Evolutionary conservation across 345 rosid genomes (phyloP), one percentile per base, ranked within the genome.

Genomic region (Aurinia saxatilis): DNA sequence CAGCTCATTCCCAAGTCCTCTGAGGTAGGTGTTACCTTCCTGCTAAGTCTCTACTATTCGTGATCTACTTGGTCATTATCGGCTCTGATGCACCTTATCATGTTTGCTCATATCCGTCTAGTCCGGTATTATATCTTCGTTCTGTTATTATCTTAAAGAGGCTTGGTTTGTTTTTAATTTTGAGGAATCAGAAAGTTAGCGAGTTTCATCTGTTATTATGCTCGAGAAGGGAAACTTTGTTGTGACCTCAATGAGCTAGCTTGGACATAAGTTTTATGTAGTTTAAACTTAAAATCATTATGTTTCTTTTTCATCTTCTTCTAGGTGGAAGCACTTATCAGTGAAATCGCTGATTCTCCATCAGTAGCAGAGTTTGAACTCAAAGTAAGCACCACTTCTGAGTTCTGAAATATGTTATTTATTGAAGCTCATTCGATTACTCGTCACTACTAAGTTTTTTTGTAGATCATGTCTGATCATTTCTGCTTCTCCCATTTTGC

Each of bases 311-410:
- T 0, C 12, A 47, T n/a, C n/a, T 62, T 62, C 51, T 55, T 74
- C 68, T 84, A 86, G 96, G 78, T 91, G 73, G 81, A 91, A 74
- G 79, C 76, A 75, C 79, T 91, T 46, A 76, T 91, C 42, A 68
- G 61, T 51, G 87, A 84, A 66, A 71, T 91, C 60, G 75, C 90
- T 27, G 60, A 86, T 50, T 75, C 98, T 63, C 68, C 82, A 60
- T 80, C 88, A 25, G 59, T 91, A 44, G 85, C 88, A 53, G 95
- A 91, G 73, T 84, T 86, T 59, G 91, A 88, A 62, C 61, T 88
- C 55, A 86, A 88, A 79, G 98, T 88, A 77, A 76, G 84, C 46
- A 17, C n/a, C 37, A 11, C n/a, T 52, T 35, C 48, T 23, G 30
- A 47, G 16, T 66, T 34, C 8, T 50, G 42, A 25, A 5, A 39